A percentile compares a stretch with the other conserved stretches of the same genome.
Evolutionary conservation across 1,284 basidiomycete species (phyloP).

Genomic region (Leccinum pachyderme): DNA sequence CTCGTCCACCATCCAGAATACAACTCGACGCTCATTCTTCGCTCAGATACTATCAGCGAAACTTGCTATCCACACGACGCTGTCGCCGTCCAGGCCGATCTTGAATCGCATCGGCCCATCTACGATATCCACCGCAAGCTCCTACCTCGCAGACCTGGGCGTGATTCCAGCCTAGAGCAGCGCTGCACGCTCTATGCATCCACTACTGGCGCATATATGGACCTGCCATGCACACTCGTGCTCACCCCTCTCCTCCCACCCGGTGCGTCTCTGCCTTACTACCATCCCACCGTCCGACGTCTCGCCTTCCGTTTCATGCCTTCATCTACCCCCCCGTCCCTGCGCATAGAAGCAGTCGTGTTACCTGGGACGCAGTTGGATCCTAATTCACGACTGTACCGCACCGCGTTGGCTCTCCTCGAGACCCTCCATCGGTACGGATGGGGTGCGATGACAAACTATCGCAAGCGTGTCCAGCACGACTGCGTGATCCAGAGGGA

Average conservation of each 20-base stretch:
- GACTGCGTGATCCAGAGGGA: constrained; percentile 79
- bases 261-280: constrained; percentile 62
- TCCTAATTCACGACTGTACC: constrained; percentile 63
- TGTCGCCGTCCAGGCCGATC: constrained; percentile 23
- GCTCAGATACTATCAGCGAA: constrained; percentile 64
- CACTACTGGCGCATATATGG: constrained; percentile 16
- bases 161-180: constrained; percentile 70
- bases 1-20: constrained; percentile 79
- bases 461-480: constrained; percentile 85
- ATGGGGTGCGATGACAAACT: constrained; percentile 77
- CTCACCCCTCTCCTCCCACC: constrained; percentile 57
- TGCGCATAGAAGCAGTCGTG: constrained; percentile 58
- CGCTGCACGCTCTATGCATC: constrained; percentile 64
- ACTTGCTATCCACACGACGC: constrained; percentile 26
- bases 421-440: constrained; percentile 84
- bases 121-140: constrained; percentile 60
- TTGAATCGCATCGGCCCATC: constrained; percentile 41
- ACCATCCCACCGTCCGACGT: constrained; percentile 72
- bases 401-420: constrained; percentile 79
- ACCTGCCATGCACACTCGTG: constrained; percentile 47
- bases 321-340: constrained; percentile 15
- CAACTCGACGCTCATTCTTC: constrained; percentile 78
- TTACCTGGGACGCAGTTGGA: constrained; percentile 51
- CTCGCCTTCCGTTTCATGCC: constrained; percentile 69
- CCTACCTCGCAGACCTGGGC: constrained; percentile 68